phyloP scores from a whole-genome alignment of 192 early-diverging fungal genomes.

The Funneliformis mosseae region DNA sequence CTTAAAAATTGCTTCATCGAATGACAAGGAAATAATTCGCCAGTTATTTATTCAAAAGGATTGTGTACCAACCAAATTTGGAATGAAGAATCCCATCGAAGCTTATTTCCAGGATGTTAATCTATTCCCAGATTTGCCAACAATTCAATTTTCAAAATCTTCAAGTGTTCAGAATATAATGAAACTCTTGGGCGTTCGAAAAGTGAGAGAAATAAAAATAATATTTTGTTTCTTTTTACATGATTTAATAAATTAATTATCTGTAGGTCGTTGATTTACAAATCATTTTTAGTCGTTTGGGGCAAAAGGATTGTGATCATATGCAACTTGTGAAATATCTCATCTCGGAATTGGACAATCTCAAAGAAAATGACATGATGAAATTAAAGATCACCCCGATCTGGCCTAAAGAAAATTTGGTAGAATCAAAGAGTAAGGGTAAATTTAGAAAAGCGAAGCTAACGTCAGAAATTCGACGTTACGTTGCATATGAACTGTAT shows the following conservation, averaged over 20 bases:
- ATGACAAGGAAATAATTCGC: conserved; percentile 38
- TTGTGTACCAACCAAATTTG: conserved; percentile 72
- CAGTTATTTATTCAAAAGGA: conserved; percentile 41
- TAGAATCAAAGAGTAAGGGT: not conserved
- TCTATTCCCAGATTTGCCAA: conserved; percentile 81
- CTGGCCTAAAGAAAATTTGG: conserved; percentile 57
- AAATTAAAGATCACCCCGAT: conserved; percentile 65
- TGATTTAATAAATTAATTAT: not conserved
- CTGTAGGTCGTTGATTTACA: conserved; percentile 77
- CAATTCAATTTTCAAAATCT: conserved; percentile 55
- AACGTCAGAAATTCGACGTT: conserved; percentile 43
- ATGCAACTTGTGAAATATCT: conserved; percentile 82
- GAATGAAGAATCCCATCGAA: conserved; percentile 66
- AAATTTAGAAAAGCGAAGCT: not conserved
- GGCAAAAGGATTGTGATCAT: conserved; percentile 80
- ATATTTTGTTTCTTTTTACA: not conserved
- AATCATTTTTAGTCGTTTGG: conserved; percentile 77
- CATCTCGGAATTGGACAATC: conserved; percentile 61
- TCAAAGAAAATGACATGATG: conserved; percentile 61
- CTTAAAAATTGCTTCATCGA: conserved; percentile 41
- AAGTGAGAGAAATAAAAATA: conserved; percentile 51
- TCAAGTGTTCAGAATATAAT: conserved; percentile 57
- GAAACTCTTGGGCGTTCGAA: conserved; percentile 72
- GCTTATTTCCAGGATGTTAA: conserved; percentile 79
- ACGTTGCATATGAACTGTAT: conserved; percentile 68